phyloP scores from a whole-genome alignment of 768 basidiomycete species.

The Lentinula aciculospora region DNA sequence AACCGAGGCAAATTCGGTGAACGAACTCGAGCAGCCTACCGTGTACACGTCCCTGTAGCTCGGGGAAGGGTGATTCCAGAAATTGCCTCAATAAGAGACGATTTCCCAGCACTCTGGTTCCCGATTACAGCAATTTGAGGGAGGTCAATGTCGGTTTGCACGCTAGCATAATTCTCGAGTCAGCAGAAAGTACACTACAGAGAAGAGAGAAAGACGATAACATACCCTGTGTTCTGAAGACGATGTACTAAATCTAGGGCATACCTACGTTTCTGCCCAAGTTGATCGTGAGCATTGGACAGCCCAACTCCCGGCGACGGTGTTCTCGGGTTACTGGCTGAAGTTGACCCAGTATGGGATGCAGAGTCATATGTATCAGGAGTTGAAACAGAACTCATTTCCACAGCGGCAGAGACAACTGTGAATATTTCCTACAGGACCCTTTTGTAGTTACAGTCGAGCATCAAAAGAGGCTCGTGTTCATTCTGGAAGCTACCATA shows the following conservation, averaged over 20 bases:
- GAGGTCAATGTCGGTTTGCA: conserved; percentile 64
- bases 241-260: conserved; percentile 59
- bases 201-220: neutral
- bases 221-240: conserved; percentile 57
- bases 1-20: neutral
- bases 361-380: neutral
- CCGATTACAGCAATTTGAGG: conserved; percentile 74
- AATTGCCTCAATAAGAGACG: conserved; percentile 72
- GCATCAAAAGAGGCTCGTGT: neutral
- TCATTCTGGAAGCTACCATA: no score
- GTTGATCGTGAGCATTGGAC: conserved; percentile 36
- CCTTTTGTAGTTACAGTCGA: neutral
- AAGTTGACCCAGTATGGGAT: neutral
- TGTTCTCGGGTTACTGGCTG: neutral
- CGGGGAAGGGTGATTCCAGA: conserved; percentile 68
- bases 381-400: neutral
- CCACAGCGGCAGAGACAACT: no score
- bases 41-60: conserved; percentile 71
- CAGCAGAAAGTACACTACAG: no score
- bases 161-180: conserved; percentile 32
- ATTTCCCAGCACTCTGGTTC: conserved; percentile 70
- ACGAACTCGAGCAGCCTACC: conserved; percentile 29
- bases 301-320: conserved; percentile 36
- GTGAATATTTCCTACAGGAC: neutral
- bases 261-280: conserved; percentile 35